phyloP scores from a whole-genome alignment of 1,284 basidiomycete species.

The Vanrija pseudolonga region DNA sequence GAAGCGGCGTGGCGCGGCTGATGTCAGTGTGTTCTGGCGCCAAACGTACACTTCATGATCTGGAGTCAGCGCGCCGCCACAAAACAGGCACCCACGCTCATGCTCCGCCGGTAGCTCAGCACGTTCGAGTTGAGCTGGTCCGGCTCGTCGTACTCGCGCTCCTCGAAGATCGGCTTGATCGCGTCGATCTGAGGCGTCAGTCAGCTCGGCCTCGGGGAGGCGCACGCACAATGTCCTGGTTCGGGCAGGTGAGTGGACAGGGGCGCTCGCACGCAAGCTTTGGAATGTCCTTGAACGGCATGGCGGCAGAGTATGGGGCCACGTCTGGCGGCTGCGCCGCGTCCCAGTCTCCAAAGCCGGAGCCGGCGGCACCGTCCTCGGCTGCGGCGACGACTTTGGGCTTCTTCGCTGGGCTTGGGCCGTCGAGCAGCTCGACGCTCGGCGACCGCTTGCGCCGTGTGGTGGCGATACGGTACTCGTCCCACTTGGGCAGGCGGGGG shows the following conservation, averaged over 20 bases:
- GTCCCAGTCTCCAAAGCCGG: constrained; percentile 7
- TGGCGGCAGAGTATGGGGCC: constrained; percentile 24
- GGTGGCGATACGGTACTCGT: constrained; percentile 17
- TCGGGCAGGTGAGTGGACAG: constrained; percentile 40
- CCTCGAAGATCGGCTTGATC: constrained; percentile 46
- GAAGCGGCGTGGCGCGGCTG: constrained; percentile 43
- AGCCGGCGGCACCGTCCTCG: background rate
- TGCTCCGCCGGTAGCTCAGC: constrained; percentile 44
- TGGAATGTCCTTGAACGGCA: constrained; percentile 37
- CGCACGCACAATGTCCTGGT: constrained; percentile 47
- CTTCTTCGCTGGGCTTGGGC: background rate
- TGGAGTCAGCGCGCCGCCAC: constrained; percentile 1
- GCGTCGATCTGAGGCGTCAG: constrained; percentile 40
- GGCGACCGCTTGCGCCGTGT: background rate
- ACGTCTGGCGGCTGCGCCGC: constrained; percentile 23
- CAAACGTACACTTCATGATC: constrained; percentile 37
- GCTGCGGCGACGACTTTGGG: background rate
- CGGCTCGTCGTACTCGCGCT: constrained; percentile 44
- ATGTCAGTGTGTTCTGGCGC: background rate
- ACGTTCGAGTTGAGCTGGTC: constrained; percentile 48
- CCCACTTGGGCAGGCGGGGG: constrained; percentile 15
- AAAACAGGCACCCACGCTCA: constrained; percentile 32
- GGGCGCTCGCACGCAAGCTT: constrained; percentile 32
- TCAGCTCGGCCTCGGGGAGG: background rate
- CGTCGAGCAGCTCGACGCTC: constrained; percentile 5